Conservation (phyloP, 805 yeast genomes). For the Torulaspora maleeae region DNA sequence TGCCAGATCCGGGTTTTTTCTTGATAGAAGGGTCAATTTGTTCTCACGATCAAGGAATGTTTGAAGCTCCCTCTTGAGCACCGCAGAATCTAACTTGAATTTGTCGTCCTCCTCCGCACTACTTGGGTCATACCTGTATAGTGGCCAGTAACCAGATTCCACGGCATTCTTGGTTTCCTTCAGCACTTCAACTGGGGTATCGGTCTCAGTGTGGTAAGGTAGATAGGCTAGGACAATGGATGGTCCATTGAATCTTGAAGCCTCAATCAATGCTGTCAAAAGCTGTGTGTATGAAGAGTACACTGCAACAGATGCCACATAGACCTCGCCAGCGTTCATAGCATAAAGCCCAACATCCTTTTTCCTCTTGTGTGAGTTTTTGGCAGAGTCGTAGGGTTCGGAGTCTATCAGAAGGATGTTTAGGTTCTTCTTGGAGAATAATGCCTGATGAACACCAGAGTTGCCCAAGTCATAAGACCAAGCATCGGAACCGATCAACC, state of each 20-base stretch:
- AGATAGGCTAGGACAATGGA: slow-evolving; percentile 86
- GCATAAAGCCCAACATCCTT: slow-evolving; percentile 91
- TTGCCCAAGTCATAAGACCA: slow-evolving; percentile 93
- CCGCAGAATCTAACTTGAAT: slow-evolving; percentile 81
- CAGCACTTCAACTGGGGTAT: slow-evolving; percentile 66
- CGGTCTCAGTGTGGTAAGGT: slow-evolving; percentile 64
- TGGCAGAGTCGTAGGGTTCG: slow-evolving; percentile 53
- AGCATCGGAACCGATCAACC: slow-evolving; percentile 92
- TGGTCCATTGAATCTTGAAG: slow-evolving; percentile 85
- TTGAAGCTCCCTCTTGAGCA: slow-evolving; percentile 68
- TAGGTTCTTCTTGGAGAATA: slow-evolving; percentile 68
- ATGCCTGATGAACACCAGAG: slow-evolving; percentile 83
- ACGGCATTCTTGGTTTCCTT: slow-evolving; percentile 87
- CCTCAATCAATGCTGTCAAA: slow-evolving; percentile 82
- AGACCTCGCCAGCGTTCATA: slow-evolving; percentile 83
- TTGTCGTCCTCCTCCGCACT: slow-evolving; percentile 45
- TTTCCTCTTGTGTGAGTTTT: slow-evolving; percentile 44
- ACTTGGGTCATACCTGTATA: slow-evolving; percentile 77
- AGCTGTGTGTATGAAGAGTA: slow-evolving; percentile 93
- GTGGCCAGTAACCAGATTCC: slow-evolving; percentile 94
- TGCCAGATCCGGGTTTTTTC: slow-evolving; percentile 67
- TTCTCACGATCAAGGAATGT: slow-evolving; percentile 87
- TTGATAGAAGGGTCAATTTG: slow-evolving; percentile 69
- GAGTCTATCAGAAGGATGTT: slow-evolving; percentile 86
- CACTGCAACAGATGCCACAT: slow-evolving; percentile 91